Evolutionary conservation across 2,329 filamentous ascomycete genomes (phyloP).

Genomic region (Albifimbria verrucaria): DNA sequence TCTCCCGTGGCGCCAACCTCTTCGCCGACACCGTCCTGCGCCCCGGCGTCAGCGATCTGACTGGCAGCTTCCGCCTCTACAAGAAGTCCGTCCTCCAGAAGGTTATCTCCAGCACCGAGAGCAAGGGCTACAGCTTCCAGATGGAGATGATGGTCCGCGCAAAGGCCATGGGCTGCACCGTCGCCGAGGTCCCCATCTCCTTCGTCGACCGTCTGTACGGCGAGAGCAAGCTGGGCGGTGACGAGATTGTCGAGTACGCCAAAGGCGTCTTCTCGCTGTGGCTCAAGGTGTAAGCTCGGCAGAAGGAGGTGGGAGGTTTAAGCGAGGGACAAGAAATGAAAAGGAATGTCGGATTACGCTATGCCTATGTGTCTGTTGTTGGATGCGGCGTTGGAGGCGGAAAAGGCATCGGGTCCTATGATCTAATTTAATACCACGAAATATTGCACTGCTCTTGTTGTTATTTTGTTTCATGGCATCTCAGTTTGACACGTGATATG

Average conservation of each 20-base stretch:
- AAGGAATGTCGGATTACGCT: conserved; percentile 11
- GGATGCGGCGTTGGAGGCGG: conserved; percentile 21
- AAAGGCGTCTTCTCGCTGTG: conserved; percentile 79
- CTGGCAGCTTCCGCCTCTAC: conserved; percentile 91
- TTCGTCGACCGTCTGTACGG: conserved; percentile 96
- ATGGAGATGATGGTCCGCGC: conserved; percentile 99
- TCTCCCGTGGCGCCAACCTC: conserved; percentile 84
- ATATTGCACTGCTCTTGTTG: no score
- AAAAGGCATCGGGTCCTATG: not conserved
- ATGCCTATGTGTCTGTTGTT: conserved; percentile 16
- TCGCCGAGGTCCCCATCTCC: conserved; percentile 92
- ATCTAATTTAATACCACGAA: not conserved
- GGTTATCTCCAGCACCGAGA: conserved; percentile 86
- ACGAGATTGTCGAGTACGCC: conserved; percentile 95
- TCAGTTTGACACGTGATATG: no score
- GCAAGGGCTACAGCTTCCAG: conserved; percentile 98
- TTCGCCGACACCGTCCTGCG: conserved; percentile 93
- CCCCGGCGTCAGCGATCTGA: conserved; percentile 92
- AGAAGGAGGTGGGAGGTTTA: no score
- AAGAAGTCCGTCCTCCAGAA: conserved; percentile 86
- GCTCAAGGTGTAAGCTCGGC: conserved; percentile 61
- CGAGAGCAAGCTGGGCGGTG: conserved; percentile 88
- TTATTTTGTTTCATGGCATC: no score
- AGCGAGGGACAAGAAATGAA: conserved; percentile 1
- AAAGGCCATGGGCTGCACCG: conserved; percentile 91